phyloP scores from a whole-genome alignment of 257 asterid genomes.

The Cynanchum wilfordii region DNA sequence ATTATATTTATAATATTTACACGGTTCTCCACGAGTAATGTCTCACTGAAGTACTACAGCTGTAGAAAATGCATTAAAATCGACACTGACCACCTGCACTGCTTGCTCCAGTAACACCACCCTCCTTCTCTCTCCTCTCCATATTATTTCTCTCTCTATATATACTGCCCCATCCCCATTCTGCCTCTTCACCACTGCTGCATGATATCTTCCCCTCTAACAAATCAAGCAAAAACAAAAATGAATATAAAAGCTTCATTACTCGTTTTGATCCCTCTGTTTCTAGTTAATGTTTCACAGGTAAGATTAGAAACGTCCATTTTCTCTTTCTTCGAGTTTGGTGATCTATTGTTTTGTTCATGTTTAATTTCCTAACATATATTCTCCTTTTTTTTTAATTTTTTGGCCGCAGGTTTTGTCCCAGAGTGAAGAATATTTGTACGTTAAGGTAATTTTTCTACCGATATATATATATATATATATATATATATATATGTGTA shows the following conservation, averaged over 20 bases:
- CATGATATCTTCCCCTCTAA: too few relatives aligned
- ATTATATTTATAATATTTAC: background rate
- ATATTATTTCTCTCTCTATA: background rate
- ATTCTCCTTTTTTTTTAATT: background rate
- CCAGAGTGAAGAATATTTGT: background rate
- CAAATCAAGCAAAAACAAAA: background rate
- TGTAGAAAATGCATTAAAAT: background rate
- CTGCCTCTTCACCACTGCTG: too few relatives aligned
- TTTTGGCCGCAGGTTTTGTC: background rate
- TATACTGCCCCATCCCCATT: background rate
- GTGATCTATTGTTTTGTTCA: too few relatives aligned
- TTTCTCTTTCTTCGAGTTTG: too few relatives aligned
- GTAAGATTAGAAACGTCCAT: constrained; percentile 9
- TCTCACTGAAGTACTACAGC: background rate
- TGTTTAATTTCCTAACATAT: background rate
- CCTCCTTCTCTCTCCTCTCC: background rate
- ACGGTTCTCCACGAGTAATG: background rate
- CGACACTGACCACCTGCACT: background rate
- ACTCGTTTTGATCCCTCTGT: constrained; percentile 31
- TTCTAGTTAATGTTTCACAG: constrained; percentile 30
- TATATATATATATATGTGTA: too few relatives aligned
- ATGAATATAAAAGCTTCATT: constrained; percentile 38
- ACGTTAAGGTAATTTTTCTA: background rate
- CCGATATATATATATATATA: too few relatives aligned
- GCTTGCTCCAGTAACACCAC: background rate